Base-by-base conservation (phyloP, 495 filamentous ascomycete genomes). In the Tuber borchii region DNA sequence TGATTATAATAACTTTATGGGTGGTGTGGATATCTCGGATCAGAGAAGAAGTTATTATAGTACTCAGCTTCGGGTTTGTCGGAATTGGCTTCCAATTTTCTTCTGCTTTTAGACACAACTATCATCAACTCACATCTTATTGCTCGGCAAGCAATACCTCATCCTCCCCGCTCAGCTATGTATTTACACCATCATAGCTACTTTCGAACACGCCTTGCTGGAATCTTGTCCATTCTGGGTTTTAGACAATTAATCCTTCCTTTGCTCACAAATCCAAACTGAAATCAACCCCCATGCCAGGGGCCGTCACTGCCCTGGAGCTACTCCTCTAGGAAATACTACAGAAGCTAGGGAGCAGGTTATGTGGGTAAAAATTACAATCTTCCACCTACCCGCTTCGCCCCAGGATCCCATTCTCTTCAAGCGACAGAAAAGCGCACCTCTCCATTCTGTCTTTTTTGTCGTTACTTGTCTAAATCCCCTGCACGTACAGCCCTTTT, bases 21-120 rank as follows among this genome's bases (percentile, higher is more conserved):
- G 81, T 73, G 75, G 77, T 43, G 75, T 83, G 19, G 77, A 81
- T 80, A 76, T 83, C 68, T 74, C 76, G n/a, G 81, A 82, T 72
- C 75, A 81, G 34, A 44, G 74, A 17, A 48, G 72, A n/a, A 76
- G 76, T 68, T 77, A 76, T 43, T 83, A 81, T 70, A 69, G 73
- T 43, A 78, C 74, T 69, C 77, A 83, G 31, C 43, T 74, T 37
- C 1, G 31, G 9, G 76, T 73, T 71, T 70, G 51, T 39, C 16
- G 74, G 17, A 81, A 56, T 43, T 83, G 69, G 75, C 79, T 78
- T 73, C 74, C 51, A 1, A 40, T 83, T 0, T 79, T 82, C 70
- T 82, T 76, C 61, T 82, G 74, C 75, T 78, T 72, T 71, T 83
- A 45, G 75, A 83, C 75, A 75, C 77, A 74, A 71, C 48, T 9